phyloP scores from a whole-genome alignment of 306 rosid species.

The Quercus mongolica region DNA sequence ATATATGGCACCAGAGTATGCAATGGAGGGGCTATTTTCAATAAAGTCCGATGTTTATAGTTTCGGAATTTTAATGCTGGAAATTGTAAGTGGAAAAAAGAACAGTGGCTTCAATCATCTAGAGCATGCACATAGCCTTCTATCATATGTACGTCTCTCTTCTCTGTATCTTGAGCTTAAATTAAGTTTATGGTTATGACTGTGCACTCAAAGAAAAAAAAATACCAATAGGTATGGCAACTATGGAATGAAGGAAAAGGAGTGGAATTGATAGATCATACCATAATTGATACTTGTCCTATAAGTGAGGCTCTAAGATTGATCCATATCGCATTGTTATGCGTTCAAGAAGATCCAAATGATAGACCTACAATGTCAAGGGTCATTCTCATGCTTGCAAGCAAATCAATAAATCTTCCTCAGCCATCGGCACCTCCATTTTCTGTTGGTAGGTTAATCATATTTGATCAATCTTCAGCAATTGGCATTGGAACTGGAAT shows the following conservation, averaged over 20 bases:
- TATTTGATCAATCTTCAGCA: background rate
- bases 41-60: slow-evolving; percentile 24
- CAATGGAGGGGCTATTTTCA: slow-evolving; percentile 4
- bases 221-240: slow-evolving; percentile 26
- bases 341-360: slow-evolving; percentile 28
- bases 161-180: background rate
- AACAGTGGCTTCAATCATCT: background rate
- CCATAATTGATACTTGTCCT: slow-evolving; percentile 5
- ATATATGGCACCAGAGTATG: slow-evolving; percentile 35
- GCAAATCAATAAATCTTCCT: slow-evolving; percentile 15
- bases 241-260: slow-evolving; percentile 29
- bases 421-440: slow-evolving; percentile 23
- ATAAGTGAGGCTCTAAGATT: slow-evolving; percentile 23
- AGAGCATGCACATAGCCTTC: background rate
- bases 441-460: background rate
- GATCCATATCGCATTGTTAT: slow-evolving; percentile 37
- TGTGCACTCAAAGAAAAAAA: background rate
- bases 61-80: slow-evolving; percentile 26
- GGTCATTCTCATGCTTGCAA: slow-evolving; percentile 29
- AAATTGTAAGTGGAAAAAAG: slow-evolving; percentile 10
- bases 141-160: slow-evolving; percentile 6
- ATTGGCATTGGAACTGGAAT: background rate
- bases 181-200: background rate
- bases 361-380: slow-evolving; percentile 31
- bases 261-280: slow-evolving; percentile 15